Percentiles rank a stretch among this genome's conserved stretches.
Evolutionary conservation across 352 stramenopile species (phyloP).

Genomic region (Globisporangium irregulare): DNA sequence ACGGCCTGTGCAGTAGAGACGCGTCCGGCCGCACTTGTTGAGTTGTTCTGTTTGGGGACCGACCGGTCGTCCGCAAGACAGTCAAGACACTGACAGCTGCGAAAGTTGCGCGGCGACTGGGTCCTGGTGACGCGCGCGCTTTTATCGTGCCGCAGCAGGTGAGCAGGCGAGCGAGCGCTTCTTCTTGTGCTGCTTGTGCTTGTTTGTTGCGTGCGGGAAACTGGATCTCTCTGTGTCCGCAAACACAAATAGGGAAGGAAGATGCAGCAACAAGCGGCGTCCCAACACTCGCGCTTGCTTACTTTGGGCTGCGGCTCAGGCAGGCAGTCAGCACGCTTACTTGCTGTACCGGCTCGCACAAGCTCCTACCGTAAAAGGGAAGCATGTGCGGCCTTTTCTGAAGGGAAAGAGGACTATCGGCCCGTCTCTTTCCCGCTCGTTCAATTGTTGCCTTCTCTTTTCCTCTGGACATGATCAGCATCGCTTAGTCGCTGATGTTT

Average conservation of each 20-base stretch:
- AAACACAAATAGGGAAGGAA: not conserved
- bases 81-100: not conserved
- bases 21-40: not conserved
- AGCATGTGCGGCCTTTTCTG: not conserved
- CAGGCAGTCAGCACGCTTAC: not conserved
- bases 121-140: not conserved
- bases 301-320: not conserved
- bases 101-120: not conserved
- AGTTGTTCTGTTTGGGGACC: not conserved
- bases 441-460: constrained; percentile 3
- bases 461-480: not conserved
- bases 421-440: constrained; percentile 7
- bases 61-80: not conserved
- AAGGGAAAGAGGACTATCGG: not conserved
- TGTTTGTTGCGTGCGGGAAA: not conserved
- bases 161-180: not conserved
- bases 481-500: too few relatives aligned
- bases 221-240: not conserved
- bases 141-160: not conserved
- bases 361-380: not conserved
- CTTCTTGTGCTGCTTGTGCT: not conserved
- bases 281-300: not conserved
- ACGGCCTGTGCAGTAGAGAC: not conserved
- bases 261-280: not conserved
- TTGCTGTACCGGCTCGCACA: not conserved